Base-by-base conservation (phyloP, 2,329 filamentous ascomycete species). In the Trichoderma hamatum region DNA sequence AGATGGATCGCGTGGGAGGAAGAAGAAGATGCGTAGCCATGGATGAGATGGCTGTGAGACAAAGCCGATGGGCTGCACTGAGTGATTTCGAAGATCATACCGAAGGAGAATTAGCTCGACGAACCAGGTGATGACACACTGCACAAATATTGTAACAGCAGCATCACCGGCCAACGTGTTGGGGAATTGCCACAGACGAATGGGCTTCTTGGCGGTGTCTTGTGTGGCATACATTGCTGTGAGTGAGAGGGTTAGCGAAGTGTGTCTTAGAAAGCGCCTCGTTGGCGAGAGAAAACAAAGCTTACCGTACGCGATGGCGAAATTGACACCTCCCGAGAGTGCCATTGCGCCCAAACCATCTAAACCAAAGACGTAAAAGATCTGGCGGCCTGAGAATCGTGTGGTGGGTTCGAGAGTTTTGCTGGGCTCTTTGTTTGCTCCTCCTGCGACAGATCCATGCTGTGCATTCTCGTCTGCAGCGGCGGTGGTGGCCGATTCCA, bases 121-220 rank as follows among this genome's bases (percentile, higher is more conserved):
- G 26, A 66, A 66, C 63, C 63, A 66, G 52, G 63, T 66, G 14
- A 66, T 66, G 19, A 66, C 46, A 24, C 63, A 66, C 52, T 66
- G 63, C 3, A 66, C 30, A 19, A 66, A 58, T 5, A 66, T 66
- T 14, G 63, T 66, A 11, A 66, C 63, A 24, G 63, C 63, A 26
- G 63, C 63, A 30, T 66, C 63, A 1, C 63, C 63, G 1, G 63
- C 63, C 28, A 66, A n/a, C 0, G 63, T 66, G 7, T 66, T 66
- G 13, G 63, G 63, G 43, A 66, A 52, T 52, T 66, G 63, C 63
- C 63, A 66, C 28, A 66, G 63, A 9, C 63, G 63, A 34, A 66
- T 34, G 14, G 63, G 63, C 19, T 30, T 28, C 19, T 46, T 62
- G 16, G 24, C 28, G 34, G 59, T 62, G 19, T 43, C 34, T 58